Evolutionary conservation across 1,284 basidiomycete genomes (phyloP).

Genomic region (Irpex sp.): DNA sequence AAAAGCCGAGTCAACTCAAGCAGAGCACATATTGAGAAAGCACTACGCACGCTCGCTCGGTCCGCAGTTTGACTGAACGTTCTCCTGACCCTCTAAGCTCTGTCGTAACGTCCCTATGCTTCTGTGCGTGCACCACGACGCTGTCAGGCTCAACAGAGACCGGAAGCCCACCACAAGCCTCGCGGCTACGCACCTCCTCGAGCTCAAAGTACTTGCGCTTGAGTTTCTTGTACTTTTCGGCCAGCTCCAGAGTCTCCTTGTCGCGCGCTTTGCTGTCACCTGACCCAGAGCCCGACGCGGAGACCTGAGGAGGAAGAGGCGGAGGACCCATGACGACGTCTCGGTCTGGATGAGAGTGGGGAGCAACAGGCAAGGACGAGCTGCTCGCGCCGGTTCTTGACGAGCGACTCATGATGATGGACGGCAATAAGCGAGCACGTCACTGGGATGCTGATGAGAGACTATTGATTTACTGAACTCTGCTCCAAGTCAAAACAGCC

Average conservation of each 20-base stretch:
- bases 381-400: slow-evolving; percentile 16
- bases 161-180: slow-evolving; percentile 18
- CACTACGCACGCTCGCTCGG: slow-evolving; percentile 53
- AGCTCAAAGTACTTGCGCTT: slow-evolving; percentile 63
- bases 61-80: slow-evolving; percentile 52
- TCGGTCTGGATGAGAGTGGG: slow-evolving; percentile 28
- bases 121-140: slow-evolving; percentile 31
- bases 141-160: slow-evolving; percentile 22
- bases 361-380: slow-evolving; percentile 10
- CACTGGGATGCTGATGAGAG: slow-evolving; percentile 5
- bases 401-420: slow-evolving; percentile 25
- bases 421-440: neutral
- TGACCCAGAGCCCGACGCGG: slow-evolving; percentile 18
- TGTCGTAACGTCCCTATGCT: slow-evolving; percentile 50
- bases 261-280: slow-evolving; percentile 26
- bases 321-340: slow-evolving; percentile 51
- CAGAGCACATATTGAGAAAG: neutral
- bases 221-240: slow-evolving; percentile 58
- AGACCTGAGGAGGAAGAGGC: slow-evolving; percentile 33
- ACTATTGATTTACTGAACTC: neutral
- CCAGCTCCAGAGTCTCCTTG: slow-evolving; percentile 41
- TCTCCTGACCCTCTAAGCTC: slow-evolving; percentile 55
- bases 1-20: slow-evolving; percentile 5
- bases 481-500: too few relatives aligned
- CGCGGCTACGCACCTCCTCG: slow-evolving; percentile 50